These are phyloP conservation scores for Pythium graminicola DNA, from an alignment of 352 stramenopile genomes.

Conservation along the genomic window DNA sequence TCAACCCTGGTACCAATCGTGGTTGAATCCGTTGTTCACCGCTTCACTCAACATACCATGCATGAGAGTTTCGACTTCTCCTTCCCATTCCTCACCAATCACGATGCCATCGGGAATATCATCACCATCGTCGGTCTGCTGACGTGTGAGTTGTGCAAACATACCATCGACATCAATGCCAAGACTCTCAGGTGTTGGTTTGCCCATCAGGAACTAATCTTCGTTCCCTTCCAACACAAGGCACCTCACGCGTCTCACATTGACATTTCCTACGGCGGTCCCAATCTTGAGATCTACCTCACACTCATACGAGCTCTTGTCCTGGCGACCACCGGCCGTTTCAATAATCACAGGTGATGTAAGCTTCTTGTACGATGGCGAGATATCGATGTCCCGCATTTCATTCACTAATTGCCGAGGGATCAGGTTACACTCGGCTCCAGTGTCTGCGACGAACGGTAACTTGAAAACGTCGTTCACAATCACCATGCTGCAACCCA, in stretches of 20 bases:
- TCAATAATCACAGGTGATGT: background rate
- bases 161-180: background rate
- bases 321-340: background rate
- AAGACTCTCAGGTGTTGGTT: background rate
- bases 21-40: background rate
- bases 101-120: background rate
- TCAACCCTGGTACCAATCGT: background rate
- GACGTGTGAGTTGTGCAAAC: background rate
- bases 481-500: background rate
- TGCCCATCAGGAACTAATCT: background rate
- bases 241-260: background rate
- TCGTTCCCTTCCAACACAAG: background rate
- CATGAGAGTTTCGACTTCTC: background rate
- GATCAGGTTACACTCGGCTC: background rate
- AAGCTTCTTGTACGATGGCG: background rate
- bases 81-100: background rate
- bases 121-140: background rate
- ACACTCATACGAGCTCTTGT: background rate
- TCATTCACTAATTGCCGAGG: background rate
- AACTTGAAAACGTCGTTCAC: background rate
- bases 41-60: background rate
- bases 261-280: background rate
- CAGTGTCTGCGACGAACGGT: background rate
- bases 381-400: background rate
- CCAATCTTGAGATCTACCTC: background rate